Base-by-base conservation (phyloP, 179 eudicot genomes). In the Beta corolliflora region DNA sequence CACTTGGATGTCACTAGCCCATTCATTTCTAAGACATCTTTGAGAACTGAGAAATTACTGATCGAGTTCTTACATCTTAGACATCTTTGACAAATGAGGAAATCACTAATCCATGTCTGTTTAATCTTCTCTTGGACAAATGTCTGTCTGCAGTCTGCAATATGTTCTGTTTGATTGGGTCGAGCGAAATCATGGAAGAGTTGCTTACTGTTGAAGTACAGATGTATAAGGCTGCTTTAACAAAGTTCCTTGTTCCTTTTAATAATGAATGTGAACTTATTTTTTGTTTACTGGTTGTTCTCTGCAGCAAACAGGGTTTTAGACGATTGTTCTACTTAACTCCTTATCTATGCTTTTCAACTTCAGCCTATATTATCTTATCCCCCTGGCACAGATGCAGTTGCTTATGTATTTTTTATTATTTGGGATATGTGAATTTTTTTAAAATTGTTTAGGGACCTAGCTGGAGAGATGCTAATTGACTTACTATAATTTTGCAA, bases 401-500 rank as follows among this genome's bases (percentile, higher is more conserved):
- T 10, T 48, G 23, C 60, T 72, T 59, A 0, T 31, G 13, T 59
- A 50, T 48, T 63, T 52, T 8, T 55, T 21, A 23, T 6, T 61
- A 6, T 29, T n/a, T 75, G 70, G 48, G 48, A 54, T 31, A 72
- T 46, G 50, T 46, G 53, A 12, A 75, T 50, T 36, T 7, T 65
- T 72, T 50, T 59, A 64, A 25, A 25, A 36, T 36, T 44, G 46
- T 44, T 31, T 77, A 60, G 50, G 80, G 66, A 54, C 31, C 4
- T 77, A 82, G 16, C 29, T 58, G 66, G n/a, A 70, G 76, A 77
- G 77, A 65, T 63, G 71, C 74, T 77, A 41, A 80, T 59, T 71
- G 76, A 44, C 80, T 81, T 59, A 18, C 73, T 73, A 44, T 75
- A 52, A 58, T 77, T 82, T 84, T 75, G 48, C 61, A 53, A 80